Conservation (phyloP, 768 basidiomycete species). For the Auricularia heimuer region DNA sequence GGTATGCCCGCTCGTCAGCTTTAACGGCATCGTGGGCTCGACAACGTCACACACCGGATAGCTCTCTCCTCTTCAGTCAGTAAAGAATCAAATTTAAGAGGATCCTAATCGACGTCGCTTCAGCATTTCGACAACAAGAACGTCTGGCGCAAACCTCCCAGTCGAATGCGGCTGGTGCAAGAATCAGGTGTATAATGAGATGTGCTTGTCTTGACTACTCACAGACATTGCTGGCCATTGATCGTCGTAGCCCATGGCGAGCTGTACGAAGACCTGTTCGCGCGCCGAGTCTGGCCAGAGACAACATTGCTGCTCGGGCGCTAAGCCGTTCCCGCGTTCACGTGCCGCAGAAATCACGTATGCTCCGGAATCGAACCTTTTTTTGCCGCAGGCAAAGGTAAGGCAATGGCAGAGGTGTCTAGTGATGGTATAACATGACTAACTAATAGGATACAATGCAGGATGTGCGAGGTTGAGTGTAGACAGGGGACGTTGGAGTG, state of each 20-base stretch:
- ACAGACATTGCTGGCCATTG: background rate
- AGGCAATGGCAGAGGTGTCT: background rate
- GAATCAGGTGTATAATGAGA: background rate
- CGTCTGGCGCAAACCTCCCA: background rate
- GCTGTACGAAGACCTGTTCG: background rate
- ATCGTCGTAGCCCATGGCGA: background rate
- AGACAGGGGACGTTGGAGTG: background rate
- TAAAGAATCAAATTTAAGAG: conserved; percentile 65
- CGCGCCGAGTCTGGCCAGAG: background rate
- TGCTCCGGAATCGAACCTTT: background rate
- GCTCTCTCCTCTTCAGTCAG: conserved; percentile 86
- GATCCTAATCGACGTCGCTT: conserved; percentile 45
- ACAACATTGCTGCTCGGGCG: background rate
- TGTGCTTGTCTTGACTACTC: background rate
- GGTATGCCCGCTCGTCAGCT: conserved; percentile 4
- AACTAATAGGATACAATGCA: background rate
- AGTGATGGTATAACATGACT: background rate
- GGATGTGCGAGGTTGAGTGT: background rate
- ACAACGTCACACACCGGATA: conserved; percentile 49
- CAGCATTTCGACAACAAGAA: background rate
- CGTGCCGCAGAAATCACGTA: background rate
- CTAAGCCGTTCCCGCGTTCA: background rate
- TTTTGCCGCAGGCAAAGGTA: background rate
- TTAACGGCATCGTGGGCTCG: no score
- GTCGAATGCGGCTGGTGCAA: background rate